Evolutionary conservation across 225 moss, liverwort and hornwort species (phyloP).

Genomic region (Straminergon stramineum): DNA sequence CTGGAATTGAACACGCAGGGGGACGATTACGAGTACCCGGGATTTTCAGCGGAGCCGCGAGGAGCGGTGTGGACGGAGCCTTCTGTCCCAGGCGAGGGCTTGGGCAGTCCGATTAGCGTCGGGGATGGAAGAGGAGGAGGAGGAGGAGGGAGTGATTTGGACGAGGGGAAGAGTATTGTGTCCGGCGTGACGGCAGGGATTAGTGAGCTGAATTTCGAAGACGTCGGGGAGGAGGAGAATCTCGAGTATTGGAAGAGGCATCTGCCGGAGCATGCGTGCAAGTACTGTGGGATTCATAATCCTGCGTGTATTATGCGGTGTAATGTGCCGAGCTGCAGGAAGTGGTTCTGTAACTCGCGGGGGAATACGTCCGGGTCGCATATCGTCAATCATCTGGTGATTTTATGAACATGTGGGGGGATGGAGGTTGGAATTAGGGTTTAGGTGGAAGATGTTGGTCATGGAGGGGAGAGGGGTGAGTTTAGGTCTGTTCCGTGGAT

Average conservation of each 20-base stretch:
- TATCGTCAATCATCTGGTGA: conserved; percentile 96
- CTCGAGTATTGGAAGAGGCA: conserved; percentile 89
- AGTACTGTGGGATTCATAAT: conserved; percentile 91
- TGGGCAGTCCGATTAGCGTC: conserved; percentile 46
- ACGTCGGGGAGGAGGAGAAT: conserved; percentile 71
- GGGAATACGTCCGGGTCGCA: conserved; percentile 96
- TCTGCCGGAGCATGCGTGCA: conserved; percentile 98
- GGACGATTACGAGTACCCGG: conserved; percentile 90
- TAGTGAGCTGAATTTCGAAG: conserved; percentile 85
- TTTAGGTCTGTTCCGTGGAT: not conserved
- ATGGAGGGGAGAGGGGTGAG: not conserved
- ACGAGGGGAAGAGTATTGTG: conserved; percentile 9
- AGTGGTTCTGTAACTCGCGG: conserved; percentile 64
- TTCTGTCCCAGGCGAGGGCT: not conserved
- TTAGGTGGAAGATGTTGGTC: not conserved
- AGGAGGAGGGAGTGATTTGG: not conserved
- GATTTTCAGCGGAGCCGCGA: not conserved
- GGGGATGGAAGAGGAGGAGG: conserved; percentile 6
- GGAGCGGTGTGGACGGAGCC: conserved; percentile 18
- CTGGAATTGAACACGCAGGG: conserved; percentile 97
- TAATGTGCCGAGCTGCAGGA: conserved; percentile 48
- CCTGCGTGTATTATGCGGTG: conserved; percentile 56
- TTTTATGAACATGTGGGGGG: not conserved
- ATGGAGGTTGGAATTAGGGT: conserved; percentile 3
- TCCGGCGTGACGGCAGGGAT: conserved; percentile 48